These are phyloP conservation scores for Endotrypanum monterogeii DNA, from an alignment of 208 protist genomes.

Conservation along the genomic window DNA sequence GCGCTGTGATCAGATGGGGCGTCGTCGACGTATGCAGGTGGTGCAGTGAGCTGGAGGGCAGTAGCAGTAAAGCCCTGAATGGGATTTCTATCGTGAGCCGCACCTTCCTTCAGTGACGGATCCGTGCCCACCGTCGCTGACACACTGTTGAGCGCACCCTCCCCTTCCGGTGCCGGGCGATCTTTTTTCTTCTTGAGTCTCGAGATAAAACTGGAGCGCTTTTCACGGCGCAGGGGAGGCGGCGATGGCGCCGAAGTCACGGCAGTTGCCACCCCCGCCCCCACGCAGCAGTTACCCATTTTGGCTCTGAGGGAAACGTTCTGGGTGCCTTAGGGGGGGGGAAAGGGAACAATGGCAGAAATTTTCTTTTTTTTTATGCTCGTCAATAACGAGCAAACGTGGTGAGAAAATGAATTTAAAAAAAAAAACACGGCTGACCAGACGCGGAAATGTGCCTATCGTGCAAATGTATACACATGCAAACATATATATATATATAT, in stretches of 20 bases:
- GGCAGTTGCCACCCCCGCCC: not conserved
- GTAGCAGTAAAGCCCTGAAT: not conserved
- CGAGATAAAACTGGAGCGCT: not conserved
- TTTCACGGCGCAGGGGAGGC: not conserved
- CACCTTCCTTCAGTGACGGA: too few species aligned
- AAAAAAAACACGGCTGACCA: too few species aligned
- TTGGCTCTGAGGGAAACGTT: not conserved
- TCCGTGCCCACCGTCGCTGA: not conserved
- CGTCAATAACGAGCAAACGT: too few species aligned
- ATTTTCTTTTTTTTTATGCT: too few species aligned
- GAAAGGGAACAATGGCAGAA: too few species aligned
- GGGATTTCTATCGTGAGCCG: not conserved
- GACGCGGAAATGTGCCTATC: too few species aligned
- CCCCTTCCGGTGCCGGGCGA: not conserved
- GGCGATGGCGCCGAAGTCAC: not conserved
- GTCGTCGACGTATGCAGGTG: not conserved
- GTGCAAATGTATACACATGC: too few species aligned
- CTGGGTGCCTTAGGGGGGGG: not conserved
- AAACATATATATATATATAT: too few species aligned
- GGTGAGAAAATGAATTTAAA: too few species aligned
- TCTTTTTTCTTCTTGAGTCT: not conserved
- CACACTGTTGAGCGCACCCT: not conserved
- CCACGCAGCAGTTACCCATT: constrained; percentile 31
- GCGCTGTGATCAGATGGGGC: not conserved
- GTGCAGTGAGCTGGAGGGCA: not conserved